Evolutionary conservation across 768 basidiomycete species (phyloP), one percentile per base, ranked within the genome.

Genomic region (Boletus edulis): DNA sequence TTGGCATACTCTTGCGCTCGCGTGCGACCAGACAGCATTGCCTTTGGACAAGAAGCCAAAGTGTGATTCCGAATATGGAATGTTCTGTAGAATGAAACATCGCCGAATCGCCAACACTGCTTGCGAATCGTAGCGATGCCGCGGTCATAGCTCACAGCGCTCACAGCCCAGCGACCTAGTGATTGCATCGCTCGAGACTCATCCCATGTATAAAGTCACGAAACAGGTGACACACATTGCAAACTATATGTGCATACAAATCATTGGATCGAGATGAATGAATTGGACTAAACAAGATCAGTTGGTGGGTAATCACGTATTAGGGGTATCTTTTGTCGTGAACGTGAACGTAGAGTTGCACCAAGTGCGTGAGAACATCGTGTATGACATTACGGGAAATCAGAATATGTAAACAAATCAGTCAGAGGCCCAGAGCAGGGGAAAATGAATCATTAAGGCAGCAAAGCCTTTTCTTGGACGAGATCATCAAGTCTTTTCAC

Each of bases 391-490:
- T 67, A 64, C 37, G 59, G 39, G 31, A 57, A 52, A 49, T 43
- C 55, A 54, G 51, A 55, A 22, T 63, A 61, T 32, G 58, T 45
- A 59, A 62, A 61, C 64, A 67, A 63, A 54, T 69, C 61, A 54
- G 51, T 32, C 39, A 54, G 45, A 51, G 45, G 40, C 48, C 58
- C 55, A 55, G 49, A 54, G 48, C 44, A 55, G 37, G 60, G 56
- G 48, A 24, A 55, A 59, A 52, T 43, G 46, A 56, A 46, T 64
- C 37, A 53, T 70, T 18, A 71, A 63, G 68, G 65, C 51, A 63
- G 55, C 45, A n/a, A 62, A 18, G 62, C 56, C 56, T 86, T 88
- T 72, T 85, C 85, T 46, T 79, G 75, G 11, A 83, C 77, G 20
- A 85, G 76, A 46, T 77, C 71, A 50, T 79, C 73, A 53, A 84